Evolutionary conservation across 345 rosid species (phyloP), one percentile per base, ranked within the genome.

Genomic region (Citrus cavaleriei): DNA sequence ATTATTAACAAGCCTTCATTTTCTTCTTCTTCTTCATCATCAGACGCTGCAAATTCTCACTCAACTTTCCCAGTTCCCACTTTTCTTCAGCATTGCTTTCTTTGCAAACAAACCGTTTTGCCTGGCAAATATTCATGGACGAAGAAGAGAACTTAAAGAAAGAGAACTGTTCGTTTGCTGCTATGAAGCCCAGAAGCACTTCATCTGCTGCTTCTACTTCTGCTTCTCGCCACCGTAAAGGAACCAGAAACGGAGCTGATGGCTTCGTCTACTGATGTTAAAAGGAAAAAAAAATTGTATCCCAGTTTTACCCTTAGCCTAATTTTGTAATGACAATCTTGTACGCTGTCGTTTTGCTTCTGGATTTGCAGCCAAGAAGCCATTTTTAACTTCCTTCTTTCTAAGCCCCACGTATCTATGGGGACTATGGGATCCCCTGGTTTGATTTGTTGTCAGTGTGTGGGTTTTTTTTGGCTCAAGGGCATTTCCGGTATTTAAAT

Each of bases 121-220:
- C 91, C 89, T 1, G 93, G 85, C 4, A 92, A 82, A 95, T 95
- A 70, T 79, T 83, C 70, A 87, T 90, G 93, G 98, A 95, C 82
- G 97, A 95, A 68, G 94, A 93, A 72, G 94, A 92, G 77, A 81
- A 75, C 19, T 42, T 81, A 5, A 85, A 77, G 61, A 84, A 79
- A 75, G 88, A 87, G 6, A 88, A 89, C 82, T 84, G 87, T 73
- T 89, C 90, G 5, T 72, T 81, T 64, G 84, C 85, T 25, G 86
- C 90, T 46, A 83, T 81, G 61, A 80, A 75, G 19, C 85, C 88
- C 19, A 58, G 72, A 22, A 54, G 72, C 58, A n/a, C 84, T 21
- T 4, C 85, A 59, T 46, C 82, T 4, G 22, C 88, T 2, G 74
- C 90, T 32, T 71, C 92, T 3, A 34, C 37, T 16, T 42, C 88